Conservation (phyloP, 495 filamentous ascomycete species). For the Hypoxylon fuscum region DNA sequence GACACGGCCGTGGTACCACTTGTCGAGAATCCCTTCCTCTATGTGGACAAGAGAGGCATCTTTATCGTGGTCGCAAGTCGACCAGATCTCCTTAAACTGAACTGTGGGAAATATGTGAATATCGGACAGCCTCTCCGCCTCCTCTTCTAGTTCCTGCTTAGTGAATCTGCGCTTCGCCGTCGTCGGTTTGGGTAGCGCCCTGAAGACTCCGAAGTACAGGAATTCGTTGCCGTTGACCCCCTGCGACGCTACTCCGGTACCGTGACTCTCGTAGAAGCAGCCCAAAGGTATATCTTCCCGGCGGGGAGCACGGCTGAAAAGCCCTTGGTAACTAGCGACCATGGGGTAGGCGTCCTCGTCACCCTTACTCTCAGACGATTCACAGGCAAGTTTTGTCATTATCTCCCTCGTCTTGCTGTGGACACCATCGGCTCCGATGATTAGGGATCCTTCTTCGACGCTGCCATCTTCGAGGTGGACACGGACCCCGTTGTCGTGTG, state of each 20-base stretch:
- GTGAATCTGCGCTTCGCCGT: constrained; percentile 43
- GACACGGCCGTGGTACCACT: constrained; percentile 57
- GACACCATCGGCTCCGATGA: constrained; percentile 60
- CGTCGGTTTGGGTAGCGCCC: constrained; percentile 22
- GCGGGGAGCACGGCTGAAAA: constrained; percentile 49
- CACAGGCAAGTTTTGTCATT: constrained; percentile 37
- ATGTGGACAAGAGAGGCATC: constrained; percentile 41
- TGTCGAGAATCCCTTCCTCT: constrained; percentile 52
- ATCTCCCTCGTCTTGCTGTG: constrained; percentile 56
- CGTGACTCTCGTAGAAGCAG: constrained; percentile 30
- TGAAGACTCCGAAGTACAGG: constrained; percentile 51
- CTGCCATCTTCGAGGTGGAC: constrained; percentile 52
- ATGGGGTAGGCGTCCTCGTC: constrained; percentile 31
- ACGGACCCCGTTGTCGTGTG: constrained; percentile 34
- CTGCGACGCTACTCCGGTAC: constrained; percentile 40
- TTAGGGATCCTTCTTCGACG: constrained; percentile 50
- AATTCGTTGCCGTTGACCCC: constrained; percentile 36
- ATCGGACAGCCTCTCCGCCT: constrained; percentile 37
- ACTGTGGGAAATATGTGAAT: constrained; percentile 42
- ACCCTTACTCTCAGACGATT: constrained; percentile 28
- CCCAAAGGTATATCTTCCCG: constrained; percentile 26
- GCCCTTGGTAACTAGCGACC: constrained; percentile 43
- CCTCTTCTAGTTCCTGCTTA: constrained; percentile 44
- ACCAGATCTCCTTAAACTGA: constrained; percentile 46
- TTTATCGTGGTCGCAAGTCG: constrained; percentile 11